Percentiles rank a stretch among this genome's conserved stretches.
Evolutionary conservation across 2,329 filamentous ascomycete species (phyloP).

Genomic region (Colletotrichum sp.): DNA sequence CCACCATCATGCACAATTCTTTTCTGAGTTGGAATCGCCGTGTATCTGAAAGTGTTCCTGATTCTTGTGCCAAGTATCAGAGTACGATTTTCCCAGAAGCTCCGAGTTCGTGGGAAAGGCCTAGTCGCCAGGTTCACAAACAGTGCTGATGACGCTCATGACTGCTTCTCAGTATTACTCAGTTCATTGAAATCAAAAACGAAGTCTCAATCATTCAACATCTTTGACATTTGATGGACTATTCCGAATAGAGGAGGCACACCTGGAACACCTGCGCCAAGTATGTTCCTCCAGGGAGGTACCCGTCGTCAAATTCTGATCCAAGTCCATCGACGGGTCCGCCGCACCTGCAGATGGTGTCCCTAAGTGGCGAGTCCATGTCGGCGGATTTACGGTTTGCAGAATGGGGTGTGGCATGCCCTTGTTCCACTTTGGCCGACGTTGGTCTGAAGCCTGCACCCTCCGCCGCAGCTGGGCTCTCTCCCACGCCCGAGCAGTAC

Average conservation of each 20-base stretch:
- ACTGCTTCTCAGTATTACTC: neutral
- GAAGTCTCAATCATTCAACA: accelerated
- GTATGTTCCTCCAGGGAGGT: neutral
- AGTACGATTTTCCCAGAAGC: accelerated
- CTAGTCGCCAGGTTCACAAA: neutral
- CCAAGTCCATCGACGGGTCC: neutral
- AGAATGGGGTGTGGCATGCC: neutral
- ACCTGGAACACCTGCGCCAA: neutral
- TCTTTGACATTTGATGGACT: neutral
- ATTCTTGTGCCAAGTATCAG: neutral
- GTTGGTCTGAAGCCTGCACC: neutral
- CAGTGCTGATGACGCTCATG: neutral
- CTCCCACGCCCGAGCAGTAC: neutral
- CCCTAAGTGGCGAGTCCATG: neutral
- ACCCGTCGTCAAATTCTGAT: neutral
- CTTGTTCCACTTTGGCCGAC: neutral
- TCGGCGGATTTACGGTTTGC: neutral
- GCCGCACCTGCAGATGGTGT: neutral
- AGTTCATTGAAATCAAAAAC: neutral
- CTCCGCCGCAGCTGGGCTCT: neutral
- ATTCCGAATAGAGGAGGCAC: neutral
- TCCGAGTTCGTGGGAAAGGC: neutral
- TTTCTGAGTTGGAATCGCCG: neutral
- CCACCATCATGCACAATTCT: neutral
- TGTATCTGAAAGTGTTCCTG: neutral